phyloP scores from a whole-genome alignment of 495 filamentous ascomycete species.

The Extremus antarcticus region DNA sequence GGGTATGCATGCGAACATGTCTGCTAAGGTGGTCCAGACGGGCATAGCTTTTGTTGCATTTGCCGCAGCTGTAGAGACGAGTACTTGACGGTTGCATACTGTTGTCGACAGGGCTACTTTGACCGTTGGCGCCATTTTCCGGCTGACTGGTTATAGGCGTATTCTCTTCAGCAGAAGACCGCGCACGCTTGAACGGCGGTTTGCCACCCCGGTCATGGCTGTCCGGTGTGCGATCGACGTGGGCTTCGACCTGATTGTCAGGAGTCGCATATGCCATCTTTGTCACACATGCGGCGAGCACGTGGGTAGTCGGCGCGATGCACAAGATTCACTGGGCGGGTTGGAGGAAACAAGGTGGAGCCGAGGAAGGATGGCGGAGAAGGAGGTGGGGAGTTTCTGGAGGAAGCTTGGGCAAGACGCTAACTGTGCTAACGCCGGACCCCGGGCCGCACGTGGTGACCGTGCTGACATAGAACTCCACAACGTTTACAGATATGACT shows the following conservation, averaged over 20 bases:
- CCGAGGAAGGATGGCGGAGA: too few relatives aligned
- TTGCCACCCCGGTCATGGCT: conserved; percentile 28
- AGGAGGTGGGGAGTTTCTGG: background rate
- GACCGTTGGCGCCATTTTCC: conserved; percentile 18
- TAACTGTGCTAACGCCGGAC: too few relatives aligned
- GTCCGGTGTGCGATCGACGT: conserved; percentile 26
- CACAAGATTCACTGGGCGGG: too few relatives aligned
- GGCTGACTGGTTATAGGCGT: background rate
- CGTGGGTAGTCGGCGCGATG: background rate
- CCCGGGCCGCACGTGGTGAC: too few relatives aligned
- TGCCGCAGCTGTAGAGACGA: conserved; percentile 26
- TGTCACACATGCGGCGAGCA: background rate
- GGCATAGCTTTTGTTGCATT: conserved; percentile 23
- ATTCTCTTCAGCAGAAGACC: background rate
- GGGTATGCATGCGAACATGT: conserved; percentile 27
- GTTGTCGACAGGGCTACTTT: background rate
- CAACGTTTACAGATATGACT: too few relatives aligned
- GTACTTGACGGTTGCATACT: background rate
- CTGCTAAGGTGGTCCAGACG: conserved; percentile 25
- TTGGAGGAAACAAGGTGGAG: too few relatives aligned
- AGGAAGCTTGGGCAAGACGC: background rate
- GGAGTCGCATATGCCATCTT: conserved; percentile 1
- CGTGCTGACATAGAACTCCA: too few relatives aligned
- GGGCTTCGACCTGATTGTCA: background rate
- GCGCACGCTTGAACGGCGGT: conserved; percentile 6